A percentile compares a stretch with the other conserved stretches of the same genome.
phyloP scores from a whole-genome alignment of 306 rosid species.

The Casuarina glauca region DNA sequence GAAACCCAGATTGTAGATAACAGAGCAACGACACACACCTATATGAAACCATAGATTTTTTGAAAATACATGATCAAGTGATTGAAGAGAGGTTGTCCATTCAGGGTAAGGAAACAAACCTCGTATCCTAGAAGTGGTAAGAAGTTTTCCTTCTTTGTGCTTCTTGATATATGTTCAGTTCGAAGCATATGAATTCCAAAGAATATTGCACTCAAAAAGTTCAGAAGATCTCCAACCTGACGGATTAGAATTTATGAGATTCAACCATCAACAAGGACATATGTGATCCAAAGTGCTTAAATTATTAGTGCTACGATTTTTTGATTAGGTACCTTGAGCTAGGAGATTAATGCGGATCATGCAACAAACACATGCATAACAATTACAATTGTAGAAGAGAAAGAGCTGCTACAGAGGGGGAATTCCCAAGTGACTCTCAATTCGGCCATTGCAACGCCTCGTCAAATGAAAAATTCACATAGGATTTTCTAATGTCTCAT shows the following conservation, averaged over 20 bases:
- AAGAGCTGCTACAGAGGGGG: no score
- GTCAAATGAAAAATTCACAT: no score
- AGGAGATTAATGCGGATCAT: no score
- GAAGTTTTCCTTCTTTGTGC: conserved; percentile 55
- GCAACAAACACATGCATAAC: no score
- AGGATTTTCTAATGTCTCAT: no score
- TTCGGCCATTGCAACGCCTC: no score
- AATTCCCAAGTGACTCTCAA: no score
- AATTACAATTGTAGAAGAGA: no score
- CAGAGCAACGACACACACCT: conserved; percentile 66
- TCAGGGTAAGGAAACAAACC: conserved; percentile 37
- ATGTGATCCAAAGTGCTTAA: conserved; percentile 8
- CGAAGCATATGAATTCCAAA: conserved; percentile 79
- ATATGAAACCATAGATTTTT: conserved; percentile 18
- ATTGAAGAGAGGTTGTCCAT: background rate
- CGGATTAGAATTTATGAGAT: background rate
- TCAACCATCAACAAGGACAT: background rate
- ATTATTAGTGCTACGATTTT: background rate
- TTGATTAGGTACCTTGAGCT: no score
- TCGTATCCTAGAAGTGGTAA: conserved; percentile 70
- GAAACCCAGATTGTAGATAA: conserved; percentile 59
- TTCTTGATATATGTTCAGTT: conserved; percentile 71
- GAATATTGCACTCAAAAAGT: conserved; percentile 66
- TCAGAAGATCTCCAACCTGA: conserved; percentile 78
- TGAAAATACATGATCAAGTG: conserved; percentile 7